These are phyloP conservation scores for Mycena haematopus DNA, from an alignment of 768 basidiomycete genomes.

Conservation along the genomic window DNA sequence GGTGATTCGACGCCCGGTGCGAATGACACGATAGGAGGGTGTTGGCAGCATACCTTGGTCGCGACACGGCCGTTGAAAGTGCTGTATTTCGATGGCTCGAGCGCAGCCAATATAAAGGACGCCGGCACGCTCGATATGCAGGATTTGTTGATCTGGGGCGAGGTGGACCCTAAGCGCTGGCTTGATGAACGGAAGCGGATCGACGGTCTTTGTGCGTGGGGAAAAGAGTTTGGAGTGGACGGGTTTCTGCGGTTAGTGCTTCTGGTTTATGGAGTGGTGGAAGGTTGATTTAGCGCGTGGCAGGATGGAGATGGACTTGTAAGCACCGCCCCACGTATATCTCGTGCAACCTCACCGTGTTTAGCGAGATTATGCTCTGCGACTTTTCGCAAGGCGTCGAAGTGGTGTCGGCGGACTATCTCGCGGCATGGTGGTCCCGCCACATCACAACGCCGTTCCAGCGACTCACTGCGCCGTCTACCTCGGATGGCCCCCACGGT, in stretches of 20 bases:
- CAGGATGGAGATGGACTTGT: constrained; percentile 40
- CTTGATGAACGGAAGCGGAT: constrained; percentile 36
- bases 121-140: not conserved
- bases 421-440: constrained; percentile 14
- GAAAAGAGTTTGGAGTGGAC: constrained; percentile 5
- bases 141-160: constrained; percentile 7
- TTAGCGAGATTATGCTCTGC: constrained; percentile 46
- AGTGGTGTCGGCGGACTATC: constrained; percentile 32
- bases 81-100: constrained; percentile 15
- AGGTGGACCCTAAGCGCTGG: constrained; percentile 1
- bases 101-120: constrained; percentile 2
- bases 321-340: constrained; percentile 3
- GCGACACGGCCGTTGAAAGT: constrained; percentile 4
- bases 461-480: not conserved
- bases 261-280: too few relatives aligned
- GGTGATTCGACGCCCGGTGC: not conserved
- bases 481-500: not conserved
- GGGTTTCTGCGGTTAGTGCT: constrained; percentile 13
- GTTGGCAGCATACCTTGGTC: constrained; percentile 44
- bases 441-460: not conserved
- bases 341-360: not conserved
- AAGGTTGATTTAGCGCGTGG: not conserved
- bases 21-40: constrained; percentile 24
- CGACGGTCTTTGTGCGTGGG: constrained; percentile 13
- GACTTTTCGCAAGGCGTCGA: constrained; percentile 37